phyloP scores from a whole-genome alignment of 257 asterid genomes.

The Petunia secreta region DNA sequence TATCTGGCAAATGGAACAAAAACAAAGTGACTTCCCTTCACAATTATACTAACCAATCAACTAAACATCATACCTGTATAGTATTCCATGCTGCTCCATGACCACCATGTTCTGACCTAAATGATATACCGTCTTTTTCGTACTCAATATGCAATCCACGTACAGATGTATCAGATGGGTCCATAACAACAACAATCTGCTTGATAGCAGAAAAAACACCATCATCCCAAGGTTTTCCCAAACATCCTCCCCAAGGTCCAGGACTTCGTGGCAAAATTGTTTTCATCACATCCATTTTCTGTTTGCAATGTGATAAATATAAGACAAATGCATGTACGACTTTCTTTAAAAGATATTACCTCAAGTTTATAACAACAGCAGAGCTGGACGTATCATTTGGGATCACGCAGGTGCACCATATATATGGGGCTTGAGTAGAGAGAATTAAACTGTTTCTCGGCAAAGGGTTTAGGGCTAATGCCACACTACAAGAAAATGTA shows the following conservation, averaged over 20 bases:
- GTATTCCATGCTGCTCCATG: neutral
- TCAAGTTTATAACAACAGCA: too few relatives aligned
- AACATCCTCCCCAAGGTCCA: constrained; percentile 31
- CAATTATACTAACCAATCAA: neutral
- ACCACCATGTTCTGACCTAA: constrained; percentile 23
- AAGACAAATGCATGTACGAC: too few relatives aligned
- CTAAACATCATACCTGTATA: neutral
- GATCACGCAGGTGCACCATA: too few relatives aligned
- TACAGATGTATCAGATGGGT: neutral
- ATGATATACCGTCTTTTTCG: constrained; percentile 1
- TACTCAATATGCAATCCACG: constrained; percentile 19
- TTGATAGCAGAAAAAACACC: constrained; percentile 29
- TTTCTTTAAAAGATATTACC: too few relatives aligned
- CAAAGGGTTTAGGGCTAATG: too few relatives aligned
- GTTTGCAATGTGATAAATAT: neutral
- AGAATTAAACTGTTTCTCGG: too few relatives aligned
- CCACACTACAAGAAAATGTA: too few relatives aligned
- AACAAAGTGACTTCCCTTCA: neutral
- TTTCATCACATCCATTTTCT: constrained; percentile 20
- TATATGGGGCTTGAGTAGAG: too few relatives aligned
- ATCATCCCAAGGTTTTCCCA: constrained; percentile 36
- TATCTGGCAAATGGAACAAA: too few relatives aligned
- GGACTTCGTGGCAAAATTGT: constrained; percentile 21
- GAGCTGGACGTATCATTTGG: too few relatives aligned
- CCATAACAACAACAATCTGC: neutral